Evolutionary conservation across 164 flowering plant genomes (phyloP), one percentile per base, ranked within the genome.

Genomic region (Tetracentron sinense): DNA sequence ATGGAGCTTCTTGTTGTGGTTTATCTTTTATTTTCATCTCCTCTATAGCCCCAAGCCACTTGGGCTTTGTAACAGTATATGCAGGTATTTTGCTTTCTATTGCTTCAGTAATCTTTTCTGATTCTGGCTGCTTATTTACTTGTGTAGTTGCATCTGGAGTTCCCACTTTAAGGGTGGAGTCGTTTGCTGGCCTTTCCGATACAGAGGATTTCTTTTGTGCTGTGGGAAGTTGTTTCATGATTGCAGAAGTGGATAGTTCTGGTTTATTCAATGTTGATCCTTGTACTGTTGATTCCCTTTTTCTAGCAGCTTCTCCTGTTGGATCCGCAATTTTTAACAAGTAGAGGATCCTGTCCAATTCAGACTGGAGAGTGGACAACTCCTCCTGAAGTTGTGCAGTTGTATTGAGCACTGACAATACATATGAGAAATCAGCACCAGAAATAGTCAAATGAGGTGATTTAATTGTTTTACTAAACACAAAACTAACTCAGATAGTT

Each of bases 291-390:
- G 69, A 69, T 52, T 74, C 85, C 69, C 92, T 85, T 74, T 77
- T 88, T 75, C 56, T 83, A 63, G 82, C 77, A 74, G 92, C 90
- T 76, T 90, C 98, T 63, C 96, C 99, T 0, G 85, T 68, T 30
- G 98, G 99, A 65, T 95, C 99, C 44, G 99, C 98, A 70, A 95
- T 83, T 77, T 82, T 95, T 72, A 92, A 77, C 75, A 95, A 71
- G 85, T 87, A 95, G 4, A 76, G 58, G 33, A 95, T 72, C 78
- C 98, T 80, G 68, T 95, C 93, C 70, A 90, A 54, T 76, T 95
- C 96, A 17, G 92, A 70, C 65, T 87, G 90, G 27, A 92, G 94
- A 69, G 74, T 19, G 12, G 85, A 72, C 33, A 88, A 6, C 62
- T 87, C 94, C 67, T 81, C 75, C 75, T 83, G 72, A 66, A 88